A percentile compares a stretch with the other conserved stretches of the same genome.
phyloP scores from a whole-genome alignment of 2,329 filamentous ascomycete genomes.

The Herpotrichia juniperi region DNA sequence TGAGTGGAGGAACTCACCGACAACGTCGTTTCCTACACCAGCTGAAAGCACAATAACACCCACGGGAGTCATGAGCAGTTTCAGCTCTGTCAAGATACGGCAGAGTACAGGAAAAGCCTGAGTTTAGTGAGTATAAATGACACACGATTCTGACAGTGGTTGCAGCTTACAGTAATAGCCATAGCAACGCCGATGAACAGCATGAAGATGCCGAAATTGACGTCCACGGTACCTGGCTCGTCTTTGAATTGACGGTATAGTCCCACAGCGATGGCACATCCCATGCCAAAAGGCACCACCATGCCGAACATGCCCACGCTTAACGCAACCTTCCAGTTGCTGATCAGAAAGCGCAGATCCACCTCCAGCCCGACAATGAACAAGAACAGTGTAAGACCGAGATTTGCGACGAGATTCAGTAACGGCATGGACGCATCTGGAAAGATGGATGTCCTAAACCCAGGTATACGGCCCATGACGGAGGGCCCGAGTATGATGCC shows the following conservation, averaged over 20 bases:
- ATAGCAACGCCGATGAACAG: constrained; percentile 90
- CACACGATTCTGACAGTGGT: background rate
- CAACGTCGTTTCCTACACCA: constrained; percentile 90
- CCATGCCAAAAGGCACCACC: constrained; percentile 79
- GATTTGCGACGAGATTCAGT: constrained; percentile 69
- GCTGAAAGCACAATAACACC: constrained; percentile 86
- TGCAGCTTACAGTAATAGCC: constrained; percentile 73
- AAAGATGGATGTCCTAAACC: constrained; percentile 76
- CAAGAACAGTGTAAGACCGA: constrained; percentile 81
- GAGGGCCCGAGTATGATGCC: constrained; percentile 84
- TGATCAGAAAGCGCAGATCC: constrained; percentile 74
- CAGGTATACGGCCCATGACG: constrained; percentile 81
- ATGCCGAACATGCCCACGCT: constrained; percentile 80
- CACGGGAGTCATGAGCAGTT: constrained; percentile 78
- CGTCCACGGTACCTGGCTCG: constrained; percentile 59
- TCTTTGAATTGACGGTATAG: constrained; percentile 73
- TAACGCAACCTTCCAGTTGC: constrained; percentile 78
- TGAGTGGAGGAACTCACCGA: constrained; percentile 48
- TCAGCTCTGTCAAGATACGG: constrained; percentile 86
- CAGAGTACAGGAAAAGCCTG: constrained; percentile 83
- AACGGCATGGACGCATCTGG: constrained; percentile 73
- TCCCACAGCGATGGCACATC: constrained; percentile 78
- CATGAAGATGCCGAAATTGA: constrained; percentile 65
- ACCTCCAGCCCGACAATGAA: constrained; percentile 87
- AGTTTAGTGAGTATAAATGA: constrained; percentile 10